phyloP scores from a whole-genome alignment of 257 asterid species.

The Capsicum rhomboideum region DNA sequence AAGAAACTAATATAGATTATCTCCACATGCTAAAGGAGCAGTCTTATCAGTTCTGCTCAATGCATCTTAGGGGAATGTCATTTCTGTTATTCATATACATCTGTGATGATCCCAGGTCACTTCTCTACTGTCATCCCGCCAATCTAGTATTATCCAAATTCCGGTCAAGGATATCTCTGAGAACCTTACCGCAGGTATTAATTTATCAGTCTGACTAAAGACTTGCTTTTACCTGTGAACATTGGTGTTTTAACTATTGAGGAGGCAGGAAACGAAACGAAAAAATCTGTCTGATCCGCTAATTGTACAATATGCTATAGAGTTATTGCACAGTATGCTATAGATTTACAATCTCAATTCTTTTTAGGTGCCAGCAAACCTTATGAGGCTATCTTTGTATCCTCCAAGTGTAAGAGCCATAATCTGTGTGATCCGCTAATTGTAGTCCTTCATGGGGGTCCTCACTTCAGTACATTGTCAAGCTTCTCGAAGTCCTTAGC shows the following conservation, averaged over 20 bases:
- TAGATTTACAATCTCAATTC: not conserved
- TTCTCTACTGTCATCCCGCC: slow-evolving; percentile 55
- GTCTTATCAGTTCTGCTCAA: too few species aligned
- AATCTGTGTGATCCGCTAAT: slow-evolving; percentile 51
- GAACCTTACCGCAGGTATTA: slow-evolving; percentile 52
- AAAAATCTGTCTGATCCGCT: not conserved
- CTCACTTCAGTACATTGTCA: slow-evolving; percentile 54
- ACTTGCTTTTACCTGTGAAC: not conserved
- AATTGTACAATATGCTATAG: too few species aligned
- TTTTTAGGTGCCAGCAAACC: slow-evolving; percentile 74
- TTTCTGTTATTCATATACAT: not conserved
- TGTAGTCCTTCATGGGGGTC: slow-evolving; percentile 90
- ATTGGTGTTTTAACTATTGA: not conserved
- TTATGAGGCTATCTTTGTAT: slow-evolving; percentile 74
- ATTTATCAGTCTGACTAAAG: not conserved
- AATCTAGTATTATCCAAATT: slow-evolving; percentile 49
- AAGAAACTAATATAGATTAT: too few species aligned
- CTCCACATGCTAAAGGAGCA: too few species aligned
- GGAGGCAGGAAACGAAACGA: not conserved
- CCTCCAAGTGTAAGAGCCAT: slow-evolving; percentile 50
- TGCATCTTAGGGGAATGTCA: not conserved
- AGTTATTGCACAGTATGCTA: too few species aligned
- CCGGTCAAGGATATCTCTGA: slow-evolving; percentile 50
- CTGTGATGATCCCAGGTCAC: slow-evolving; percentile 34
- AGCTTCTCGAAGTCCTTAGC: slow-evolving; percentile 80